Conservation (phyloP, 1,284 basidiomycete species). For the Dichomitus squalens region DNA sequence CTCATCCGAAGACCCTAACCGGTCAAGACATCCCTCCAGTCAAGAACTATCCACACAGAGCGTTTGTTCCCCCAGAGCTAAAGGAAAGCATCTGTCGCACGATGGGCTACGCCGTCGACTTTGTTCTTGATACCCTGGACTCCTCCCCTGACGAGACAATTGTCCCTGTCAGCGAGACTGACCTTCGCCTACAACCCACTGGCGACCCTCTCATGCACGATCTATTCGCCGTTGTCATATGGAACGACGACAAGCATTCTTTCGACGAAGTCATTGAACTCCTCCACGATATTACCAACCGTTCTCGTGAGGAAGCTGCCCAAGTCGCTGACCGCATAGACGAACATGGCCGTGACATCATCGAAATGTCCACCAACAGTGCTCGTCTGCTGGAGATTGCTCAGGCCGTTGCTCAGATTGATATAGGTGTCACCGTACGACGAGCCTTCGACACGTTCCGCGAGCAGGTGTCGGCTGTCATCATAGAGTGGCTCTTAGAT, state of each 20-base stretch:
- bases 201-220: conserved; percentile 76
- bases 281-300: conserved; percentile 68
- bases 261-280: conserved; percentile 88
- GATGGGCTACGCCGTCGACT: conserved; percentile 80
- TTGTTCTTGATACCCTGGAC: conserved; percentile 84
- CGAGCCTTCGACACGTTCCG: conserved; percentile 88
- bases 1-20: conserved; percentile 38
- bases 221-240: conserved; percentile 84
- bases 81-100: conserved; percentile 74
- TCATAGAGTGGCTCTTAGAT: conserved; percentile 88
- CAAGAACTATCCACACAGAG: conserved; percentile 58
- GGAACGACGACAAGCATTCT: conserved; percentile 99
- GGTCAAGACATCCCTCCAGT: conserved; percentile 59
- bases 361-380: conserved; percentile 77
- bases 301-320: conserved; percentile 63
- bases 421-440: conserved; percentile 90
- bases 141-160: conserved; percentile 81
- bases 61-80: conserved; percentile 62
- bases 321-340: conserved; percentile 75
- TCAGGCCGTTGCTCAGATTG: conserved; percentile 83
- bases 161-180: conserved; percentile 69
- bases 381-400: conserved; percentile 79
- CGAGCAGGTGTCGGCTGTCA: conserved; percentile 83
- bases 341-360: conserved; percentile 83
- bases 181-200: conserved; percentile 72